Evolutionary conservation across 1,139 yeast species (phyloP).

Genomic region (Hansenula sp.): DNA sequence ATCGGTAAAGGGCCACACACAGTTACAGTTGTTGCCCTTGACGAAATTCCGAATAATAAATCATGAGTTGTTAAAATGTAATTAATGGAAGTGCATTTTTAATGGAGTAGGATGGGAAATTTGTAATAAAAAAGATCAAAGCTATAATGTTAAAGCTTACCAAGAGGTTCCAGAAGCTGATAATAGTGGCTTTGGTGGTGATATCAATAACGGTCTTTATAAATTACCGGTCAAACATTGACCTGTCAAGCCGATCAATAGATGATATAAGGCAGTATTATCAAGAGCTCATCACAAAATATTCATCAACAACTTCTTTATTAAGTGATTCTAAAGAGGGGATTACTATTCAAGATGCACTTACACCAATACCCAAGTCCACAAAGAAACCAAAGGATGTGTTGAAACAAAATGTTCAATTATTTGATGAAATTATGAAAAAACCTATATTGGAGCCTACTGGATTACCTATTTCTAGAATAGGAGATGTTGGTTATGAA

Average conservation of each 20-base stretch:
- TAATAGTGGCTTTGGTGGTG: background rate
- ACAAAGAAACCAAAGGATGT: constrained; percentile 23
- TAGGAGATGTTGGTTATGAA: constrained; percentile 6
- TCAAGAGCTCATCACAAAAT: background rate
- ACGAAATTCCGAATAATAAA: too few species aligned
- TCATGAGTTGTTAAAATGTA: too few species aligned
- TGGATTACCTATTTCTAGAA: constrained; percentile 5
- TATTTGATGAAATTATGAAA: constrained; percentile 31
- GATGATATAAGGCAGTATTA: background rate
- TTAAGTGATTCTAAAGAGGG: background rate
- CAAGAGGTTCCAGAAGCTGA: background rate
- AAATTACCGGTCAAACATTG: background rate
- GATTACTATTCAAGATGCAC: background rate
- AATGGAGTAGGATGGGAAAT: too few species aligned
- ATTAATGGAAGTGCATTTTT: too few species aligned
- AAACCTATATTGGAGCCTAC: background rate
- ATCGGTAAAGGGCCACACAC: too few species aligned
- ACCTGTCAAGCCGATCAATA: background rate
- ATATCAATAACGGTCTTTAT: background rate
- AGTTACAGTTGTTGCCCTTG: too few species aligned
- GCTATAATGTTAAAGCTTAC: background rate
- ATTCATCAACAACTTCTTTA: background rate
- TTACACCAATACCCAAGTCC: constrained; percentile 1
- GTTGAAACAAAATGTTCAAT: constrained; percentile 30
- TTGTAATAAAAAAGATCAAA: too few species aligned